Conservation (phyloP, 345 rosid species). For the Brassica juncea region DNA sequence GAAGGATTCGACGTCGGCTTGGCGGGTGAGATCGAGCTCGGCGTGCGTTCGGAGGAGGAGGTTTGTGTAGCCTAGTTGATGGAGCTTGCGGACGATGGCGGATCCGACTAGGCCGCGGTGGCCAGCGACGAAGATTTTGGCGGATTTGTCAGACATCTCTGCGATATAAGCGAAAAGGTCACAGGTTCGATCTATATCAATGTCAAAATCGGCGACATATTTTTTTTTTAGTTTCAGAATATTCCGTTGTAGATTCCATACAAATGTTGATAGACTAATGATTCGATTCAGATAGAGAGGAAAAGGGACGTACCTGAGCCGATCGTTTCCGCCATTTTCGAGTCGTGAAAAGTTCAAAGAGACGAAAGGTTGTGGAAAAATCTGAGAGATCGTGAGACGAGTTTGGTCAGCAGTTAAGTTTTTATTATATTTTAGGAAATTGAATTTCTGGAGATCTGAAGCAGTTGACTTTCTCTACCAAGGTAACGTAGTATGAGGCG, state of each 20-base stretch:
- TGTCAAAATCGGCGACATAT: neutral
- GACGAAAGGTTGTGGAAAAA: neutral
- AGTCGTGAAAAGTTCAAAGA: neutral
- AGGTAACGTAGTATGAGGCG: neutral
- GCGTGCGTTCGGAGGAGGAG: slow-evolving; percentile 71
- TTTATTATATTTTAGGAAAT: neutral
- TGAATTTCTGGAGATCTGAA: neutral
- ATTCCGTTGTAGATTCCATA: neutral
- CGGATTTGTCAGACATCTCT: slow-evolving; percentile 55
- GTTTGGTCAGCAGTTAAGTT: slow-evolving; percentile 1
- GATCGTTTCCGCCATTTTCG: slow-evolving; percentile 33
- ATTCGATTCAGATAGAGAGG: neutral
- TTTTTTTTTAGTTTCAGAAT: neutral
- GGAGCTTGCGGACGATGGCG: slow-evolving; percentile 77
- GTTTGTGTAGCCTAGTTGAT: slow-evolving; percentile 57
- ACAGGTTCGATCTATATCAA: neutral
- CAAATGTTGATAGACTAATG: neutral
- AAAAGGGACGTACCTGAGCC: slow-evolving; percentile 16
- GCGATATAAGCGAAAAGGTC: neutral
- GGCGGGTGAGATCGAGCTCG: slow-evolving; percentile 86
- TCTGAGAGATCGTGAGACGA: neutral
- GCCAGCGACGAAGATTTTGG: slow-evolving; percentile 93
- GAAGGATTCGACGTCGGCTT: slow-evolving; percentile 75
- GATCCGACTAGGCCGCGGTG: slow-evolving; percentile 93
- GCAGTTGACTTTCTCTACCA: slow-evolving; percentile 11